Percentiles rank a stretch among this genome's conserved stretches.
phyloP scores from a whole-genome alignment of 106 monocot genomes.

The Acorus gramineus region DNA sequence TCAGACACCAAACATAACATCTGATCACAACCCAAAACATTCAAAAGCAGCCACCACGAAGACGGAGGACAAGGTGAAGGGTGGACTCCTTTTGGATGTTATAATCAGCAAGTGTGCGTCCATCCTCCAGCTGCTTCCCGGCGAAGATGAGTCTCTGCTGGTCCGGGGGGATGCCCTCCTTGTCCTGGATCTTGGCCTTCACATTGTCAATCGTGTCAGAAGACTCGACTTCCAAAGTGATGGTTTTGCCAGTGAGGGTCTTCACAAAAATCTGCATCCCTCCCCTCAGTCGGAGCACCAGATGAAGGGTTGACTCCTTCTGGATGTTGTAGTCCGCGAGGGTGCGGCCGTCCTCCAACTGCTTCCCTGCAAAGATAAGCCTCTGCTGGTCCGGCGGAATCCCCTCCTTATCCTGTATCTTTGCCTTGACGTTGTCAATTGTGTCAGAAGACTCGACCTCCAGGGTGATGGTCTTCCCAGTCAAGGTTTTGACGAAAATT shows the following conservation, averaged over 20 bases:
- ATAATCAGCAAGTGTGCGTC: no score
- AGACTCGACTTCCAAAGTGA: conserved; percentile 37
- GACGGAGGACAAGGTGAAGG: no score
- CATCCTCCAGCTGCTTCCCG: conserved; percentile 32
- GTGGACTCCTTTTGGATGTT: no score
- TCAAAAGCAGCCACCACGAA: no score
- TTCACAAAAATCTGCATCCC: conserved; percentile 48
- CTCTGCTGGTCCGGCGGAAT: conserved; percentile 9
- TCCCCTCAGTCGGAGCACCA: conserved; percentile 42
- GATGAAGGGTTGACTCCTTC: conserved; percentile 57
- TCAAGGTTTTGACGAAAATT: no score
- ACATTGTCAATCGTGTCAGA: conserved; percentile 44
- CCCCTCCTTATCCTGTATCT: conserved; percentile 1
- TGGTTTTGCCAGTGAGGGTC: conserved; percentile 43
- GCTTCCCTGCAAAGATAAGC: conserved; percentile 30
- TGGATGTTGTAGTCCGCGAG: conserved; percentile 69
- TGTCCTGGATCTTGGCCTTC: conserved; percentile 38
- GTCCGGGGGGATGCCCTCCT: conserved; percentile 43
- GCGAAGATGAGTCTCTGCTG: conserved; percentile 41
- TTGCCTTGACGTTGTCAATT: no score
- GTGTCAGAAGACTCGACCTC: no score
- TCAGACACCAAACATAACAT: no score
- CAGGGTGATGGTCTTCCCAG: no score
- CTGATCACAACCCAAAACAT: no score
- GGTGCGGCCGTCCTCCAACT: conserved; percentile 40